These are phyloP conservation scores for Gleditsia sinensis DNA, from an alignment of 306 rosid genomes.

Conservation along the genomic window DNA sequence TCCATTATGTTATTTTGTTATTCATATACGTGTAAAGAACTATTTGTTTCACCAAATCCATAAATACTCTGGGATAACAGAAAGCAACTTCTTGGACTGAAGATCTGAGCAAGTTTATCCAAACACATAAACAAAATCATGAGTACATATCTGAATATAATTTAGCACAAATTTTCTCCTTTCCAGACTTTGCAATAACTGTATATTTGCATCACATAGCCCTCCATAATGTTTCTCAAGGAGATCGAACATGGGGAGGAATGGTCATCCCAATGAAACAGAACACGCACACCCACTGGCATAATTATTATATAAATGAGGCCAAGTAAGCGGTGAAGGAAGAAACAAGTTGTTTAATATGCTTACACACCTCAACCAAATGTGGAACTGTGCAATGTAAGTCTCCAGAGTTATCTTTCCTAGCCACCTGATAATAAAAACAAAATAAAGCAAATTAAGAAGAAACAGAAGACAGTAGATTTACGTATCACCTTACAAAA, in stretches of 20 bases:
- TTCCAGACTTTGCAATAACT: slow-evolving; percentile 13
- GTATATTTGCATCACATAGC: slow-evolving; percentile 10
- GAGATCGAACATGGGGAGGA: no score
- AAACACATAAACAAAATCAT: not conserved
- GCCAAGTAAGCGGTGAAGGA: not conserved
- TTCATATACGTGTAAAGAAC: not conserved
- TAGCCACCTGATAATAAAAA: slow-evolving; percentile 73
- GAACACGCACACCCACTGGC: slow-evolving; percentile 3
- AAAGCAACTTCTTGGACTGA: not conserved
- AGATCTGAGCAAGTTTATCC: not conserved
- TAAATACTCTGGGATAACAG: not conserved
- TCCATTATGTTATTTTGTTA: not conserved
- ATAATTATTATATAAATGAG: slow-evolving; percentile 5
- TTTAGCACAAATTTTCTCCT: not conserved
- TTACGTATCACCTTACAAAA: slow-evolving; percentile 4
- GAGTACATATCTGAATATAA: not conserved
- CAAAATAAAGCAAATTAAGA: slow-evolving; percentile 15
- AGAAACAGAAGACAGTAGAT: slow-evolving; percentile 22
- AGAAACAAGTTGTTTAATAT: slow-evolving; percentile 5
- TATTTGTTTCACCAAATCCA: not conserved
- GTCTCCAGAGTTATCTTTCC: slow-evolving; percentile 98
- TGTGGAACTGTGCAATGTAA: slow-evolving; percentile 95
- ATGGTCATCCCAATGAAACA: slow-evolving; percentile 25
- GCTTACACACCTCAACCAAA: slow-evolving; percentile 89
- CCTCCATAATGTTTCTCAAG: slow-evolving; percentile 16